Percentiles rank a stretch among this genome's conserved stretches.
Evolutionary conservation across 805 yeast genomes (phyloP).

Genomic region (Yarrowia sp.): DNA sequence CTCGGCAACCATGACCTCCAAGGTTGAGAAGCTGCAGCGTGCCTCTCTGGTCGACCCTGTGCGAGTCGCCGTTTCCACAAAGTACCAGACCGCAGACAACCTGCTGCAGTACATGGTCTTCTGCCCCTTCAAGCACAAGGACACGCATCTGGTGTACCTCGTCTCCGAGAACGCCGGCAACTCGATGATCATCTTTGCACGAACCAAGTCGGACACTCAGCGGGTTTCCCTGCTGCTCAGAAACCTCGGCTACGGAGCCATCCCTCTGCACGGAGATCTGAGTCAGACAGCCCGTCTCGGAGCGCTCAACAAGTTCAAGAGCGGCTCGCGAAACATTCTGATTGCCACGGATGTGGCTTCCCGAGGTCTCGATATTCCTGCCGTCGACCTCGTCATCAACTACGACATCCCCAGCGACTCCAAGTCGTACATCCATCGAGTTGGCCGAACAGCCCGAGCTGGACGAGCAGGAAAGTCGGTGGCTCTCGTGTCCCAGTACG

Average conservation of each 20-base stretch:
- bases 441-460: slow-evolving; percentile 99
- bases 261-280: slow-evolving; percentile 96
- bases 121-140: slow-evolving; percentile 88
- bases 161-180: slow-evolving; percentile 82
- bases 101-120: slow-evolving; percentile 84
- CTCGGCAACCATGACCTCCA: slow-evolving; percentile 96
- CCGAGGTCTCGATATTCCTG: slow-evolving; percentile 95
- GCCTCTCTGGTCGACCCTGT: slow-evolving; percentile 90
- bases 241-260: slow-evolving; percentile 79
- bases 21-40: slow-evolving; percentile 89
- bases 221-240: slow-evolving; percentile 80
- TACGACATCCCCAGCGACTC: slow-evolving; percentile 95
- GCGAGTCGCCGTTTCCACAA: slow-evolving; percentile 81
- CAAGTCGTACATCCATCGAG: slow-evolving; percentile 93
- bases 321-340: slow-evolving; percentile 86
- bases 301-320: slow-evolving; percentile 87
- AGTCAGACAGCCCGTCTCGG: slow-evolving; percentile 87
- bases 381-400: slow-evolving; percentile 84
- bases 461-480: slow-evolving; percentile 85
- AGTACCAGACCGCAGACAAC: slow-evolving; percentile 93
- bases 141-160: slow-evolving; percentile 78
- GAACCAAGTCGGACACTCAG: slow-evolving; percentile 95
- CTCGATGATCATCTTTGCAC: slow-evolving; percentile 81
- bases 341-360: slow-evolving; percentile 98
- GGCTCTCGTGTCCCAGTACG: slow-evolving; percentile 89